Evolutionary conservation across 2,329 filamentous ascomycete species (phyloP), one percentile per base, ranked within the genome.

Genomic region (Cyphellophora europaea): DNA sequence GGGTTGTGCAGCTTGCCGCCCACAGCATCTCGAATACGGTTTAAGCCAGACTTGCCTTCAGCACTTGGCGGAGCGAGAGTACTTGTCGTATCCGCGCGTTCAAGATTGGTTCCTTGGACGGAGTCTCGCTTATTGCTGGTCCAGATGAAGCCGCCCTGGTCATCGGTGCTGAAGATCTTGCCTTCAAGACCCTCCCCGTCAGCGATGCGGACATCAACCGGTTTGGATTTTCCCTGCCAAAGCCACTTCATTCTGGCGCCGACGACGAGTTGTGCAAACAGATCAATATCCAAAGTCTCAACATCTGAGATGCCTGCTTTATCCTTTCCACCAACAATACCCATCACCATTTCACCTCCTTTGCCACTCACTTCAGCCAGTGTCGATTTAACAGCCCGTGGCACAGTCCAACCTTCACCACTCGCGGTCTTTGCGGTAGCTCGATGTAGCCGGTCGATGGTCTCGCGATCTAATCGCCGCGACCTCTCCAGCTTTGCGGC

Each of bases 291-390:
- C 6, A 86, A 68, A 1, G 88, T 96, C 61, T 98, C 91, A 21
- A 95, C 79, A 49, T 95, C 89, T 3, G 84, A 82, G 45, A 96
- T 88, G 3, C 86, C 85, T 37, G 79, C 85, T 58, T 93, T 93
- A 49, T 93, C 87, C 31, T 81, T 78, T 16, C 82, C 78, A 25
- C 79, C 82, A 5, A 94, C 87, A 68, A 93, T 93, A n/a, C 86
- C 88, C 67, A 93, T 86, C 30, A 95, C 81, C 62, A 95, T 83
- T 56, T 95, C 89, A 31, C 88, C 88, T 35, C 89, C 81, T 56
- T 95, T 94, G 11, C 91, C 89, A 47, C 86, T 86, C 25, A 98
- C 76, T 58, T 95, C 91, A 12, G 83, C 87, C 30, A 96, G 83
- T 0, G 89, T 95, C 3, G 86, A 93, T 55, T 96, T 96, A 50